Evolutionary conservation across 345 rosid genomes (phyloP), one percentile per base, ranked within the genome.

Genomic region (Excoecaria cochinchinensis): DNA sequence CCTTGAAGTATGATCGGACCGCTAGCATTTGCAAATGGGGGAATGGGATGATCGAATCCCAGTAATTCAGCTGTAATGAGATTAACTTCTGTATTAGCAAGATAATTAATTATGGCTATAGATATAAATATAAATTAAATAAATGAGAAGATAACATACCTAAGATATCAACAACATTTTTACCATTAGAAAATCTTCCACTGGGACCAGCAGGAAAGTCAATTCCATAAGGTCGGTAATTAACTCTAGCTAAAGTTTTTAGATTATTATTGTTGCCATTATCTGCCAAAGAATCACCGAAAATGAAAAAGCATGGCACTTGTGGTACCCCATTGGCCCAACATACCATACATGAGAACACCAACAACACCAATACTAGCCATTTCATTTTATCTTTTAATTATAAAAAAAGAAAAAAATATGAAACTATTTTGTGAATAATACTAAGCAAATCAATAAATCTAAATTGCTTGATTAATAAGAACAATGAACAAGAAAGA

Each of bases 151-250:
- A 56, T 1, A 56, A 61, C 2, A 8, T 52, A 69, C 75, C 65
- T 42, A 63, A 21, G 3, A 53, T 25, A 53, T 77, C 71, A 3
- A 53, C 58, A 8, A 12, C 8, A 25, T 10, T 71, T 70, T 48
- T 40, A n/a, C 67, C 76, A 36, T 77, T 77, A 52, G 59, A 22
- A 44, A 76, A 76, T 47, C 79, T 76, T 46, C 79, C 79, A 7
- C 75, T 39, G 36, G 59, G 71, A 0, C 80, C 75, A 0, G 0
- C 56, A 4, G 79, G 61, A 44, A 52, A 77, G 50, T 77, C 80
- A 6, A 77, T 31, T 5, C 80, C 80, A 53, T 77, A 77, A 11
- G 80, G 71, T 0, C 65, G 66, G 22, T 71, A 77, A 64, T 77
- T 42, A 5, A 36, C 71, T 53, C n/a, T 71, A 16, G 76, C 75